Evolutionary conservation across 257 asterid genomes (phyloP).

Genomic region (Echites panduratus): DNA sequence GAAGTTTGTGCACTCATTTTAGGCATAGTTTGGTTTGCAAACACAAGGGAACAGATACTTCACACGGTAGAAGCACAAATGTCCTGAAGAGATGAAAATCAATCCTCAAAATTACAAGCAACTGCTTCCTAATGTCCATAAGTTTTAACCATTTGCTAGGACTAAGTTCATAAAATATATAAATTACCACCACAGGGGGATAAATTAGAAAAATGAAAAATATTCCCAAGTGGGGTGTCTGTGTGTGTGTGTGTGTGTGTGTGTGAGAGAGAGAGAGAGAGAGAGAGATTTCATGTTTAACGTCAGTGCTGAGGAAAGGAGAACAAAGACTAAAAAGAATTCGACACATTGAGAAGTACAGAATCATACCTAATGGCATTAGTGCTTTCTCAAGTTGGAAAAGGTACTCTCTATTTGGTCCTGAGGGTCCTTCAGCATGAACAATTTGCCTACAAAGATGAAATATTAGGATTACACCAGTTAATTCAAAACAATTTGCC

Average conservation of each 20-base stretch:
- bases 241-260: no score
- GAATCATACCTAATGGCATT: conserved; percentile 45
- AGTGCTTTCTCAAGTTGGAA: conserved; percentile 87
- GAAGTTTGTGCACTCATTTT: no score
- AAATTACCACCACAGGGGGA: no score
- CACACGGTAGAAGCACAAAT: no score
- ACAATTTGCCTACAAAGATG: conserved; percentile 64
- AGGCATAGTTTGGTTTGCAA: no score
- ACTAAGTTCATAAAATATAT: no score
- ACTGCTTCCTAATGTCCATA: background rate
- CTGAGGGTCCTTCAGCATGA: conserved; percentile 92
- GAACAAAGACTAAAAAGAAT: background rate
- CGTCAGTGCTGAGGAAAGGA: background rate
- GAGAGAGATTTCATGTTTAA: background rate
- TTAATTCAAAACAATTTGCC: background rate
- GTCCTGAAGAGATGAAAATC: no score
- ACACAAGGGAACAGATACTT: no score
- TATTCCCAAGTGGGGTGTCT: background rate
- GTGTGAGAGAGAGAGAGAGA: background rate
- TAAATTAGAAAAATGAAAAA: no score
- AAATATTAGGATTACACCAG: background rate
- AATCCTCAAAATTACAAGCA: background rate
- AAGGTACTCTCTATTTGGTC: conserved; percentile 90
- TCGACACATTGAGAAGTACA: background rate
- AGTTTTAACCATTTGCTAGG: background rate